A percentile compares a stretch with the other conserved stretches of the same genome.
phyloP scores from a whole-genome alignment of 495 filamentous ascomycete genomes.

The Schizothecium vesticola region DNA sequence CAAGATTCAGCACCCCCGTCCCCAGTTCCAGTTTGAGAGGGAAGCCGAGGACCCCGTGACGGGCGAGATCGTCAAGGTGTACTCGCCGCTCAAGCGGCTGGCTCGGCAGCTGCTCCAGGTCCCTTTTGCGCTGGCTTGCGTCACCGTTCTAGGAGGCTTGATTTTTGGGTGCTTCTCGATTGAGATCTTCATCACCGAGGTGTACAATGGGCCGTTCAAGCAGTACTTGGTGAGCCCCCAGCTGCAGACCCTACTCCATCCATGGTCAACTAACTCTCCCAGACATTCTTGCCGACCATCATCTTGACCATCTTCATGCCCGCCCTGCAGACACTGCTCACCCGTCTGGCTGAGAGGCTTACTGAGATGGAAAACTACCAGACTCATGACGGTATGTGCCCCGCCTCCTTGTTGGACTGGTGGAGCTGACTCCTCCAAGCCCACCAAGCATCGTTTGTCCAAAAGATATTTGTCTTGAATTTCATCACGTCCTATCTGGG shows the following conservation, averaged over 20 bases:
- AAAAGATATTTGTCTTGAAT: conserved; percentile 92
- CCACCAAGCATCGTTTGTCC: conserved; percentile 75
- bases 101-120: conserved; percentile 76
- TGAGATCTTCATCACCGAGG: conserved; percentile 91
- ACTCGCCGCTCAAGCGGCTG: conserved; percentile 71
- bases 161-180: conserved; percentile 88
- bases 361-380: conserved; percentile 92
- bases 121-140: conserved; percentile 76
- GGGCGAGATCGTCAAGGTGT: conserved; percentile 73
- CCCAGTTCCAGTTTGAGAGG: conserved; percentile 73
- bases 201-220: conserved; percentile 90
- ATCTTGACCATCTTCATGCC: conserved; percentile 78
- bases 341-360: conserved; percentile 67
- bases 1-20: conserved; percentile 67
- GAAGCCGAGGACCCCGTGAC: conserved; percentile 74
- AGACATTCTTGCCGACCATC: conserved; percentile 86
- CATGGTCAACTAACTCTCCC: neutral
- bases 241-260: neutral
- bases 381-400: conserved; percentile 55
- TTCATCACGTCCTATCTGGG: conserved; percentile 96
- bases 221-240: conserved; percentile 60
- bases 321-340: conserved; percentile 69
- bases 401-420: neutral
- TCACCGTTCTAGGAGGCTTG: conserved; percentile 64
- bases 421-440: conserved; percentile 23